These are phyloP conservation scores for Fraxinus nigra DNA, from an alignment of 305 asterid species.

Conservation along the genomic window DNA sequence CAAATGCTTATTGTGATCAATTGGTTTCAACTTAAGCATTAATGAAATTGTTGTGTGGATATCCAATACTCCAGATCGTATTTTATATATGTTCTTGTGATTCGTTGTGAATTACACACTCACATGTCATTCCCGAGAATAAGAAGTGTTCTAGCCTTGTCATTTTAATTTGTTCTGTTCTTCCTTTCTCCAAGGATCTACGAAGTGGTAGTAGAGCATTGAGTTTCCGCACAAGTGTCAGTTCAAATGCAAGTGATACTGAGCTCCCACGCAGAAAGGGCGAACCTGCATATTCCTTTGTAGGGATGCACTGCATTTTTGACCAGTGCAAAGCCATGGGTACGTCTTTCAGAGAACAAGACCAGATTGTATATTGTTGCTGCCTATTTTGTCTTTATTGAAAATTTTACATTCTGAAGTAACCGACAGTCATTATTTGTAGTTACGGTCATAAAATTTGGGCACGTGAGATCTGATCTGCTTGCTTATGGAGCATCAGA, in stretches of 20 bases:
- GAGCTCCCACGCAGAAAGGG: conserved; percentile 63
- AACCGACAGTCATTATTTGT: conserved; percentile 24
- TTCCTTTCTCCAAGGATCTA: conserved; percentile 46
- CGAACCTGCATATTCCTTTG: conserved; percentile 95
- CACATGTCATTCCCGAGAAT: background rate
- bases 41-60: conserved; percentile 8
- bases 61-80: background rate
- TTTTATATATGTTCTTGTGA: background rate
- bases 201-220: conserved; percentile 56
- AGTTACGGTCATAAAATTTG: conserved; percentile 93
- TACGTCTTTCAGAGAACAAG: conserved; percentile 34
- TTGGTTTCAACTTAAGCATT: background rate
- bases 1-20: background rate
- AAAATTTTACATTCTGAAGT: conserved; percentile 17
- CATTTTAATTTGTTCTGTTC: conserved; percentile 19
- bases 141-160: conserved; percentile 5
- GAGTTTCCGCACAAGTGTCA: conserved; percentile 64
- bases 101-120: conserved; percentile 1
- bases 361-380: conserved; percentile 14
- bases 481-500: conserved; percentile 98
- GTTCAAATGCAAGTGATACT: conserved; percentile 63
- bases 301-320: conserved; percentile 98
- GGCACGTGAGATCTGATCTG: conserved; percentile 89
- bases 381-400: background rate
- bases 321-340: conserved; percentile 99